These are phyloP conservation scores for Ichthyophthirius multifiliis DNA, from an alignment of 169 alveolate genomes.

Conservation along the genomic window DNA sequence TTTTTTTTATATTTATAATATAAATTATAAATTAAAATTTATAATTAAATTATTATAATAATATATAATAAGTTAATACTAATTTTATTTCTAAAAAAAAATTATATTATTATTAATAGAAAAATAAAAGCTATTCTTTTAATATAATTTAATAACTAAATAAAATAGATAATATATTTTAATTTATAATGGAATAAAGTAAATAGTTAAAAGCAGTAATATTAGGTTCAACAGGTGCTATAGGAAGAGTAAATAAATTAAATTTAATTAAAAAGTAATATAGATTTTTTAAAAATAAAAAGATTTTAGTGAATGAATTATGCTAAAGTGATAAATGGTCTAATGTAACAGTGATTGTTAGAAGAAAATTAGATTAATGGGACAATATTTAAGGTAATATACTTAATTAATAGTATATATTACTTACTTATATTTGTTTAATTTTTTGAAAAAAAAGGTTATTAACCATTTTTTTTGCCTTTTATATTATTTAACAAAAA, in stretches of 20 bases:
- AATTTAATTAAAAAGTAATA: not conserved
- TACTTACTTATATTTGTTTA: not conserved
- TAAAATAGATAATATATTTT: too few species aligned
- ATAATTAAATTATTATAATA: too few species aligned
- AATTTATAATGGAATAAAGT: too few species aligned
- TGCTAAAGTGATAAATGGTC: constrained; percentile 21
- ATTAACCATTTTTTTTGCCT: not conserved
- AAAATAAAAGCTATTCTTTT: too few species aligned
- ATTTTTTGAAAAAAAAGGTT: too few species aligned
- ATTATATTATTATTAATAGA: too few species aligned
- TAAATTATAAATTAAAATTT: too few species aligned
- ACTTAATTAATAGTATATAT: not conserved
- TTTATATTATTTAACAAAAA: not conserved
- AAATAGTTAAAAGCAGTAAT: constrained; percentile 38
- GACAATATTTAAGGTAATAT: not conserved
- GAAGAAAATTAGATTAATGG: constrained; percentile 33
- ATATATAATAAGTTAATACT: too few species aligned
- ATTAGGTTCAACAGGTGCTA: constrained; percentile 38
- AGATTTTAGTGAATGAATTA: constrained; percentile 24
- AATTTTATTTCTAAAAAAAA: too few species aligned
- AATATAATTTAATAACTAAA: too few species aligned
- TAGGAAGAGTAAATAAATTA: constrained; percentile 30
- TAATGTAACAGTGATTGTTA: constrained; percentile 14
- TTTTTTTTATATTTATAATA: too few species aligned
- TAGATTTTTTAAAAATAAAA: not conserved